A percentile compares a stretch with the other conserved stretches of the same genome.
phyloP scores from a whole-genome alignment of 768 basidiomycete genomes.

The Termitomyces sp. region DNA sequence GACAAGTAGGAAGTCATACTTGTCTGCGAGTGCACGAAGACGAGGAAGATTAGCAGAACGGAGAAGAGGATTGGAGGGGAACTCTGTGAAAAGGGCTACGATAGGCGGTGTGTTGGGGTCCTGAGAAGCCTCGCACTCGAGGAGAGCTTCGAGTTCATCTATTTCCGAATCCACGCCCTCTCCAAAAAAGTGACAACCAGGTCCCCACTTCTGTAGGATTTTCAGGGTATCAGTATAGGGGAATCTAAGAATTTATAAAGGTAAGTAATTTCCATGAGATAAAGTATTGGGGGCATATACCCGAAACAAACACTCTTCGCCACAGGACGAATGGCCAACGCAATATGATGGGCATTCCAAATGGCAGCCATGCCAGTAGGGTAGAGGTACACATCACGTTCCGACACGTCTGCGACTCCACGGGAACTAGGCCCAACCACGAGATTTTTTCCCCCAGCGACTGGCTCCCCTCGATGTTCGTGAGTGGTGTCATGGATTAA shows the following conservation, averaged over 20 bases:
- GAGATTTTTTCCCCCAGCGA: slow-evolving; percentile 39
- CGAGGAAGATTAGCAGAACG: slow-evolving; percentile 76
- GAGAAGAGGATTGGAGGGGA: slow-evolving; percentile 92
- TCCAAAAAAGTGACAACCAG: slow-evolving; percentile 87
- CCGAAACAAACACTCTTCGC: slow-evolving; percentile 94
- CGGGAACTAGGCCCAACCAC: slow-evolving; percentile 59
- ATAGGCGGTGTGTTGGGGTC: slow-evolving; percentile 52
- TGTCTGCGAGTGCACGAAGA: slow-evolving; percentile 76
- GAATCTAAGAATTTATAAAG: slow-evolving; percentile 49
- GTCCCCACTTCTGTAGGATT: slow-evolving; percentile 93
- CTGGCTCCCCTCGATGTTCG: slow-evolving; percentile 26
- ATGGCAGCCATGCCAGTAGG: slow-evolving; percentile 93
- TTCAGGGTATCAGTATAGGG: slow-evolving; percentile 95
- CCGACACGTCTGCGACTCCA: slow-evolving; percentile 63
- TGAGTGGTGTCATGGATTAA: slow-evolving; percentile 54
- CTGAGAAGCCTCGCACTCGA: slow-evolving; percentile 37
- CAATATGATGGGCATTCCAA: slow-evolving; percentile 82
- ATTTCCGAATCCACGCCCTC: slow-evolving; percentile 73
- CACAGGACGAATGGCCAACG: slow-evolving; percentile 41
- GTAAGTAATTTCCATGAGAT: neutral
- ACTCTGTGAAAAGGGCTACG: slow-evolving; percentile 84
- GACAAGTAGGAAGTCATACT: slow-evolving; percentile 82
- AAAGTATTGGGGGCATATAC: slow-evolving; percentile 36
- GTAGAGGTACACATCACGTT: slow-evolving; percentile 86
- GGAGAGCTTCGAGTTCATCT: slow-evolving; percentile 59